Evolutionary conservation across 192 early-diverging fungal genomes (phyloP), one percentile per base, ranked within the genome.

Genomic region (Backusella australiensis): DNA sequence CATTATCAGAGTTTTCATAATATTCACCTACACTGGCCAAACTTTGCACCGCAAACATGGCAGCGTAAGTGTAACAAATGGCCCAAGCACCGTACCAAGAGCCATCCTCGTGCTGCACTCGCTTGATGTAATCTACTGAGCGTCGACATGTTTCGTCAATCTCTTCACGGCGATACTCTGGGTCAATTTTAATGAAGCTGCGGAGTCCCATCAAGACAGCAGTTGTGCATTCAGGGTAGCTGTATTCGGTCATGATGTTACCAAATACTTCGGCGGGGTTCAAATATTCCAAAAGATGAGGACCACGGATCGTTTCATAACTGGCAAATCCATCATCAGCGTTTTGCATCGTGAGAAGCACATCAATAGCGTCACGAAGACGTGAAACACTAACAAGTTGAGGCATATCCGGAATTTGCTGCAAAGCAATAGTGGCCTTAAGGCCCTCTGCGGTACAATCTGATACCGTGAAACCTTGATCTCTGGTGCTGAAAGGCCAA

Each of bases 241-340:
- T 86, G 88, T 99, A 99, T 84, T 97, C 97, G 59, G 96, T 90
- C 97, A 98, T 98, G 74, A 97, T 96, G 74, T 94, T 94, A 38
- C 95, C 96, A 93, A 99, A 99, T 19, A 99, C 96, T 85, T 98
- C 96, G 23, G 98, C 94, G 15, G 98, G 95, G 80, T 99, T 99
- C 73, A 99, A 83, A 65, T 77, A 84, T 80, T 99, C 98, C 67
- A 99, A 82, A 83, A 92, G 82, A 78, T 84, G 73, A 9, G 93
- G 90, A 4, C 94, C 94, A 67, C 97, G 90, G 59, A 93, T 89
- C 11, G 79, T 81, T 82, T 99, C 98, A 83, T 99, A 99, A 53
- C 90, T 92, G 2, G 96, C 95, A 81, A 99, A 97, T 6, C 98
- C 98, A 21, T 94, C 94, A 80, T 91, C 93, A 35, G 74, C 59